Conservation (phyloP, 176 grass and related monocot genomes). For the Hsuehochloa calcarea region DNA sequence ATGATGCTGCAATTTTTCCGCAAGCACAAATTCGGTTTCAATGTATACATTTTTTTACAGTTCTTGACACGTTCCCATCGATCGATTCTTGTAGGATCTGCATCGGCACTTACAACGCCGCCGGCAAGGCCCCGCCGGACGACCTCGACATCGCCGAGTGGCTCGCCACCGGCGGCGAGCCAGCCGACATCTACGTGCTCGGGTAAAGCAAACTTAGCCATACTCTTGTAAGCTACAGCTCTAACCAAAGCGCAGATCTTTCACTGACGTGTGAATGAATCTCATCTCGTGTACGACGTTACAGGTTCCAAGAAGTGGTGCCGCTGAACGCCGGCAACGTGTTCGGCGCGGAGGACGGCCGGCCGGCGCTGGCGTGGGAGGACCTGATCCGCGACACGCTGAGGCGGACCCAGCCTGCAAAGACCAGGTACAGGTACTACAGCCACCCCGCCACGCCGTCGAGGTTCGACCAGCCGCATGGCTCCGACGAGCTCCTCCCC, state of each 20-base stretch:
- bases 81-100: constrained; percentile 47
- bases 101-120: constrained; percentile 77
- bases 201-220: constrained; percentile 40
- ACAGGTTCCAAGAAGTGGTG: constrained; percentile 90
- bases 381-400: constrained; percentile 65
- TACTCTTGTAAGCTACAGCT: not conserved
- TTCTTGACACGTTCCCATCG: not conserved
- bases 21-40: too few species aligned
- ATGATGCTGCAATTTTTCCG: not conserved
- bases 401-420: constrained; percentile 35
- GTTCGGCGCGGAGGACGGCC: constrained; percentile 71
- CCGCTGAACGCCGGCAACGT: constrained; percentile 88
- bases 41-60: not conserved
- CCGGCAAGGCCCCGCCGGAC: constrained; percentile 53
- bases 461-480: constrained; percentile 46
- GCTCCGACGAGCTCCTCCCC: constrained; percentile 45
- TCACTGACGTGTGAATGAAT: not conserved
- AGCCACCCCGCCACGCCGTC: constrained; percentile 82
- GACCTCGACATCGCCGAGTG: constrained; percentile 62
- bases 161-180: constrained; percentile 66
- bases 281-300: not conserved
- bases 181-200: constrained; percentile 84
- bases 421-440: constrained; percentile 54
- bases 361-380: constrained; percentile 78
- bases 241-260: not conserved